Conservation (phyloP, 2,329 filamentous ascomycete species). For the Paracoccidioides lutzii region DNA sequence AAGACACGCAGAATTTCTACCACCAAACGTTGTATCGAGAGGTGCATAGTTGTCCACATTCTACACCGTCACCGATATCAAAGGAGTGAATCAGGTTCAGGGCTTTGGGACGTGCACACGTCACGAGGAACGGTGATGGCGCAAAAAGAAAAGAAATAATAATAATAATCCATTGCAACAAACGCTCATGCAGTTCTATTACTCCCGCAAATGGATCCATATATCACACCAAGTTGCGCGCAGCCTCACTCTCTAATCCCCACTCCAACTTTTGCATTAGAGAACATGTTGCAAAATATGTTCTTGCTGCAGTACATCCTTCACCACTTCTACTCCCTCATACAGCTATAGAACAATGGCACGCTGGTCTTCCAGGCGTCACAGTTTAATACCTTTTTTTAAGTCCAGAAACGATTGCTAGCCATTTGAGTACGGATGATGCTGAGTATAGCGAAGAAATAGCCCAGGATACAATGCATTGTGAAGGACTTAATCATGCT, state of each 20-base stretch:
- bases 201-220: no score
- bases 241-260: not conserved
- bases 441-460: not conserved
- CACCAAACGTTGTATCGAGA: not conserved
- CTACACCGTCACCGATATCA: not conserved
- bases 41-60: not conserved
- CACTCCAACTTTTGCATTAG: not conserved
- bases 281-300: not conserved
- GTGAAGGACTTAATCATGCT: conserved; percentile 4
- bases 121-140: not conserved
- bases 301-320: not conserved
- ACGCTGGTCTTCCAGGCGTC: not conserved
- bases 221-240: not conserved
- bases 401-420: not conserved
- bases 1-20: not conserved
- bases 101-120: not conserved
- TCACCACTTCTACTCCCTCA: not conserved
- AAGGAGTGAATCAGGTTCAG: not conserved
- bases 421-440: not conserved
- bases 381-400: not conserved
- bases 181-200: not conserved
- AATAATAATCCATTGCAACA: not conserved
- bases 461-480: not conserved
- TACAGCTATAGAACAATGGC: not conserved
- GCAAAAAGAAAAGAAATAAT: no score